These are phyloP conservation scores for Lichtheimia corymbifera DNA, from an alignment of 371 early-diverging fungal genomes.

Conservation along the genomic window DNA sequence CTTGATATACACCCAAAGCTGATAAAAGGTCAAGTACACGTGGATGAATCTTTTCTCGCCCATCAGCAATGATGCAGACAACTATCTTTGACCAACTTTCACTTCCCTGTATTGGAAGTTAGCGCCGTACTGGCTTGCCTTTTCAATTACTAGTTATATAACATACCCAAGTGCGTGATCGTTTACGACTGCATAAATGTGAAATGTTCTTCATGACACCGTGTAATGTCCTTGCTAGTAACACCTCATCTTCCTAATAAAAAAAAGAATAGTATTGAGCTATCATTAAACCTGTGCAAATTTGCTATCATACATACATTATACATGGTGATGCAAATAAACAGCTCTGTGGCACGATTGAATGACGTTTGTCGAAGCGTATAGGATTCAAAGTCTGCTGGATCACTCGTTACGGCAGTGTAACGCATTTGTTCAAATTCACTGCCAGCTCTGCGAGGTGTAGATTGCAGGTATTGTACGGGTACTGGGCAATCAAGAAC, in stretches of 20 bases:
- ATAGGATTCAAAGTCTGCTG: slow-evolving; percentile 81
- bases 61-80: slow-evolving; percentile 86
- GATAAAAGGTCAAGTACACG: slow-evolving; percentile 82
- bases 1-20: slow-evolving; percentile 89
- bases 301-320: slow-evolving; percentile 60
- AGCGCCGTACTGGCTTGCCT: too few relatives aligned
- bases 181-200: slow-evolving; percentile 74
- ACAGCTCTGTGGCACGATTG: slow-evolving; percentile 77
- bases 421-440: slow-evolving; percentile 80
- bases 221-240: slow-evolving; percentile 84
- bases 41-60: slow-evolving; percentile 72
- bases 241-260: slow-evolving; percentile 76
- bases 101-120: slow-evolving; percentile 63
- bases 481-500: slow-evolving; percentile 78
- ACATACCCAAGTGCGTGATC: slow-evolving; percentile 57
- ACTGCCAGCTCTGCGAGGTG: slow-evolving; percentile 53
- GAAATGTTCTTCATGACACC: slow-evolving; percentile 88
- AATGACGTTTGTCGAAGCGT: slow-evolving; percentile 79
- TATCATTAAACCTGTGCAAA: neutral
- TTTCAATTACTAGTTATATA: too few relatives aligned
- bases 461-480: slow-evolving; percentile 51
- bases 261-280: neutral
- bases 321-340: slow-evolving; percentile 91
- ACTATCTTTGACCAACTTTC: slow-evolving; percentile 91
- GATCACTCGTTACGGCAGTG: slow-evolving; percentile 76